phyloP scores from a whole-genome alignment of 2,329 filamentous ascomycete species.

The Talaromyces sp. region DNA sequence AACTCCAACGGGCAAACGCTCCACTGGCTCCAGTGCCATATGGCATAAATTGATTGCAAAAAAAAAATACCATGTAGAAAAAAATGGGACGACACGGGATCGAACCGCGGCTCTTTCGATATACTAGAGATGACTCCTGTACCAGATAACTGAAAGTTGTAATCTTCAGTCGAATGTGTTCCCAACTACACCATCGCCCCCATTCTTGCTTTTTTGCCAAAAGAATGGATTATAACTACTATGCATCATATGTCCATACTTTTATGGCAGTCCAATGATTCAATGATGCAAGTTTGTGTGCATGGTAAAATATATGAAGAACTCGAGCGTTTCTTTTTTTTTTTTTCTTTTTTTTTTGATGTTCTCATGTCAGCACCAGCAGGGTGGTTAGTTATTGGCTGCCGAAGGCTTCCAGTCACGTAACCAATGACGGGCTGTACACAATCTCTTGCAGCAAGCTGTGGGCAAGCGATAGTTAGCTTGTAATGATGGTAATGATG shows the following conservation, averaged over 20 bases:
- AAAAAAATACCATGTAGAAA: not conserved
- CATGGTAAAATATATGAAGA: too few species aligned
- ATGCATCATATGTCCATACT: not conserved
- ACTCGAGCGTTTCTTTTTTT: too few species aligned
- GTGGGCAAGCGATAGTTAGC: too few species aligned
- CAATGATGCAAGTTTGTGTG: not conserved
- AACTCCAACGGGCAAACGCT: not conserved
- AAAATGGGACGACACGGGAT: not conserved
- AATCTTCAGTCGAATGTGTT: not conserved
- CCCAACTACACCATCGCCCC: not conserved
- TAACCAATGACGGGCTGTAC: too few species aligned
- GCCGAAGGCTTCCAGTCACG: too few species aligned
- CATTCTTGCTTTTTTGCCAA: not conserved
- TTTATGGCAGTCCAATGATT: not conserved
- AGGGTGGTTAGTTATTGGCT: too few species aligned
- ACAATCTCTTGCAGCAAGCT: too few species aligned
- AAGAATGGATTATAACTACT: not conserved
- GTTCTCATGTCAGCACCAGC: too few species aligned
- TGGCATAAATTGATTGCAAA: not conserved
- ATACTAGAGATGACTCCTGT: not conserved
- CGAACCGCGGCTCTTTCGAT: not conserved
- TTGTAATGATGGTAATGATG: too few species aligned
- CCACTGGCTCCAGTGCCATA: too few species aligned
- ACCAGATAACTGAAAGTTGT: not conserved
- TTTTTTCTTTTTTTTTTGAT: too few species aligned